phyloP scores from a whole-genome alignment of 192 early-diverging fungal genomes.

The Physocladia obscura region DNA sequence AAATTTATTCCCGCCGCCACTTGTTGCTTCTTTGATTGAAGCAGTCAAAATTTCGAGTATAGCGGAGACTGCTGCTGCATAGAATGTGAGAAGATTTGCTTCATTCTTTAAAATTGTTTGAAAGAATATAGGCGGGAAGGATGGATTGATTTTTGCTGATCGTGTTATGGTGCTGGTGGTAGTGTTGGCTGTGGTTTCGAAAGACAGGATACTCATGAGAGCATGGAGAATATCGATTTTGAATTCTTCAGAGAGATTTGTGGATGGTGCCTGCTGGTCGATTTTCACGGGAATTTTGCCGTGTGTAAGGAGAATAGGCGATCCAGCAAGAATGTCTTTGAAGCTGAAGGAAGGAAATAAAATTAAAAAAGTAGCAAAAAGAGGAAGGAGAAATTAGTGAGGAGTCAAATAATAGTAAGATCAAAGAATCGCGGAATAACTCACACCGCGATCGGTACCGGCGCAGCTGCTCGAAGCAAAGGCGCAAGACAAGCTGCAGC shows the following conservation, averaged over 20 bases:
- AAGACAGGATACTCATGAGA: background rate
- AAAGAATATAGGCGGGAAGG: too few species aligned
- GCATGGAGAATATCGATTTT: background rate
- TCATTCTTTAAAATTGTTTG: background rate
- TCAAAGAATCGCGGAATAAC: too few species aligned
- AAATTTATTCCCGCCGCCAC: background rate
- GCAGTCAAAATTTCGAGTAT: background rate
- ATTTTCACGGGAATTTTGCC: background rate
- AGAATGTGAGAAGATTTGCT: background rate
- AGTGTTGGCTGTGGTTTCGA: background rate
- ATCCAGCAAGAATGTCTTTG: background rate
- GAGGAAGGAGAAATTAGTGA: too few species aligned
- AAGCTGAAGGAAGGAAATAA: background rate
- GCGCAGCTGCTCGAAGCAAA: too few species aligned
- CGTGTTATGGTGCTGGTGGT: background rate
- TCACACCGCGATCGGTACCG: too few species aligned
- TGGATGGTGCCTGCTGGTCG: background rate
- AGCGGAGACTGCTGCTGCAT: background rate
- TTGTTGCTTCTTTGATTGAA: too few species aligned
- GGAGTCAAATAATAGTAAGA: too few species aligned
- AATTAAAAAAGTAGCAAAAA: too few species aligned
- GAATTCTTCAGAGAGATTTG: constrained; percentile 5
- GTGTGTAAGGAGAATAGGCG: background rate
- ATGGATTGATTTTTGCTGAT: too few species aligned
- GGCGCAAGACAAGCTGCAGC: too few species aligned